These are phyloP conservation scores for Phytophthora macrochlamydospora DNA, from an alignment of 352 stramenopile species.

Conservation along the genomic window DNA sequence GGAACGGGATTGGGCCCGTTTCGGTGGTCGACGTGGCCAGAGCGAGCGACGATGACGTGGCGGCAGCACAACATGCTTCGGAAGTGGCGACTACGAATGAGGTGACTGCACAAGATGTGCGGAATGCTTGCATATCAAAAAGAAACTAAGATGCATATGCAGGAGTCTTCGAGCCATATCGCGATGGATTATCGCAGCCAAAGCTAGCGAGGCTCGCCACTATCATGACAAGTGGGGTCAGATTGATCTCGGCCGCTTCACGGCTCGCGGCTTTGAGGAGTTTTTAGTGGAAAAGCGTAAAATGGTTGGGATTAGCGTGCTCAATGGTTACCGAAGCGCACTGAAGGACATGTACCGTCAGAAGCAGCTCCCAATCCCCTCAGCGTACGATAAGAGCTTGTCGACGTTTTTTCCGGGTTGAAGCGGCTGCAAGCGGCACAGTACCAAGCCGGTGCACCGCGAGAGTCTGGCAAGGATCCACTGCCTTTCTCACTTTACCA, in stretches of 20 bases:
- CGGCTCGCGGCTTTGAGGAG: background rate
- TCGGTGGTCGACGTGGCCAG: background rate
- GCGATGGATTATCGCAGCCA: background rate
- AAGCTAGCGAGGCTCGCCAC: background rate
- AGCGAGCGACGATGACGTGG: too few relatives aligned
- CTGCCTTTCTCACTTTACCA: slow-evolving; percentile 7
- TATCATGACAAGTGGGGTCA: slow-evolving; percentile 1
- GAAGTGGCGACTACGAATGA: background rate
- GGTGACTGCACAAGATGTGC: too few relatives aligned
- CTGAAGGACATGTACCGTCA: slow-evolving; percentile 10
- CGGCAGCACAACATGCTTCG: background rate
- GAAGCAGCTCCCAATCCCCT: background rate
- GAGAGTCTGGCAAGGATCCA: slow-evolving; percentile 10
- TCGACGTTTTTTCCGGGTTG: slow-evolving; percentile 5
- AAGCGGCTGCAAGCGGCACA: slow-evolving; percentile 4
- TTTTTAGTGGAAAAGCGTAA: slow-evolving; percentile 10
- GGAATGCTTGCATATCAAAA: background rate
- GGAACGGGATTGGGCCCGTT: background rate
- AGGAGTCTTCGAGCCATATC: background rate
- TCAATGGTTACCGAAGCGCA: slow-evolving; percentile 10
- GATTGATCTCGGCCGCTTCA: slow-evolving; percentile 6
- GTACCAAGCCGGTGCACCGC: background rate
- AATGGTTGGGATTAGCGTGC: slow-evolving; percentile 1
- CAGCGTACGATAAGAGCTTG: slow-evolving; percentile 5
- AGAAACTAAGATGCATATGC: background rate